Evolutionary conservation across 306 rosid species (phyloP), one percentile per base, ranked within the genome.

Genomic region (Parietaria judaica): DNA sequence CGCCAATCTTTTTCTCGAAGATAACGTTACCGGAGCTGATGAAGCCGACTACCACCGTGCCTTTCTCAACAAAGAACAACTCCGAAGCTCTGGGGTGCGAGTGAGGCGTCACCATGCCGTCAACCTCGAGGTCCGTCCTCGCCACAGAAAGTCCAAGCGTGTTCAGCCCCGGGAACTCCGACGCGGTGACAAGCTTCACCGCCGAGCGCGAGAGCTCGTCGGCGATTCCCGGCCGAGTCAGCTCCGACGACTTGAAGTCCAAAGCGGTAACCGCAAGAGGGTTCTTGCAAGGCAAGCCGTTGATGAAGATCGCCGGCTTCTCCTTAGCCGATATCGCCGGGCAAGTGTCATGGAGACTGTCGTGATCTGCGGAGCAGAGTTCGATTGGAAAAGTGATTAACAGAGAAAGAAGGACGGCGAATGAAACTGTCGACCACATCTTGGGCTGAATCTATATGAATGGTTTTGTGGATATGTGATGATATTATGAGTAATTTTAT

Each of bases 41-140:
- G 61, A 90, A 87, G 13, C 86, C 89, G 10, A 65, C 88, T 4
- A 58, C 34, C 56, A 90, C 66, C 1, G 5, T 10, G 3, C 94
- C 94, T 60, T 80, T 54, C 47, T 49, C 74, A 11, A 89, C 89
- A 65, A 68, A 89, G 17, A 89, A 50, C 68, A 86, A 67, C 74
- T 89, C 86, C 0, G 81, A 74, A 38, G 92, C 92, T 68, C 95
- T 77, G 8, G 97, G 97, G 60, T 89, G 89, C 23, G 80, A 78
- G 64, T 89, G 92, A 35, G 72, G 73, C 65, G 51, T 13, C 34
- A 78, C 73, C 43, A 76, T 4, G 9, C 96, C 97, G 31, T 78
- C 87, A 0, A 54, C 36, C 8, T 76, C 77, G 3, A 90, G 6
- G 59, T 90, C 96, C 8, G 67, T 71, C 78, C 96, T 73, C 0